Evolutionary conservation across 2,329 filamentous ascomycete species (phyloP).

Genomic region (Lojkania enalia): DNA sequence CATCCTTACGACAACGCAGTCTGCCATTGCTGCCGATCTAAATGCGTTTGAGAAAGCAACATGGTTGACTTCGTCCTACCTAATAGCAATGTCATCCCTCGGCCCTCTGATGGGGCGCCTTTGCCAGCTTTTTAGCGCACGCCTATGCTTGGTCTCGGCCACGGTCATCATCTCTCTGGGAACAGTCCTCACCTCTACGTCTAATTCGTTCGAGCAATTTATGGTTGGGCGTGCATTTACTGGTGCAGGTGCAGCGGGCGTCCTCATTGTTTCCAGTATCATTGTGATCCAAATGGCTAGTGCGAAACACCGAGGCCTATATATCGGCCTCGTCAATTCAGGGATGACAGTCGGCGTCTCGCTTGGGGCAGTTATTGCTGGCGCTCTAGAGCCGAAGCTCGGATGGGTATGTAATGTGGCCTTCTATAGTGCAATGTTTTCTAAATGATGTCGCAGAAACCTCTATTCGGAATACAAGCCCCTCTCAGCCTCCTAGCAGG

Average conservation of each 20-base stretch:
- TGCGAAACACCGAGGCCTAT: constrained; percentile 69
- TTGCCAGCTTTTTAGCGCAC: constrained; percentile 72
- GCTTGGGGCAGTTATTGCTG: constrained; percentile 70
- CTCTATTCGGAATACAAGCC: constrained; percentile 73
- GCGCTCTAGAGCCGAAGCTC: constrained; percentile 62
- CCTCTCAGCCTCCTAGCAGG: constrained; percentile 66
- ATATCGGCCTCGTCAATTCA: constrained; percentile 73
- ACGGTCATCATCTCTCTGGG: constrained; percentile 64
- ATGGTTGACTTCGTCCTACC: constrained; percentile 81
- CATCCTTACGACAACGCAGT: constrained; percentile 80
- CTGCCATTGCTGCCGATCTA: constrained; percentile 72
- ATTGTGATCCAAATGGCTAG: constrained; percentile 74
- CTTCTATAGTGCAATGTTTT: neutral
- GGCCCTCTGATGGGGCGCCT: constrained; percentile 73
- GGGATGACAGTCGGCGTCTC: constrained; percentile 73
- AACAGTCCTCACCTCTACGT: constrained; percentile 65
- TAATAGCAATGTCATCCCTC: constrained; percentile 58
- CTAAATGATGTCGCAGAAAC: constrained; percentile 56
- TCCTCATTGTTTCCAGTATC: constrained; percentile 74
- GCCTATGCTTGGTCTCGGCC: constrained; percentile 65
- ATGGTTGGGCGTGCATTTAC: constrained; percentile 69
- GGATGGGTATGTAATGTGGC: constrained; percentile 67
- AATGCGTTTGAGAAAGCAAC: constrained; percentile 72
- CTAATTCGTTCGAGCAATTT: constrained; percentile 64
- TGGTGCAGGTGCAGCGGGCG: constrained; percentile 70